Percentiles rank a stretch among this genome's conserved stretches.
These are phyloP conservation scores for Cryphonectria carpinicola DNA, from an alignment of 2,329 filamentous ascomycete genomes.

Conservation along the genomic window DNA sequence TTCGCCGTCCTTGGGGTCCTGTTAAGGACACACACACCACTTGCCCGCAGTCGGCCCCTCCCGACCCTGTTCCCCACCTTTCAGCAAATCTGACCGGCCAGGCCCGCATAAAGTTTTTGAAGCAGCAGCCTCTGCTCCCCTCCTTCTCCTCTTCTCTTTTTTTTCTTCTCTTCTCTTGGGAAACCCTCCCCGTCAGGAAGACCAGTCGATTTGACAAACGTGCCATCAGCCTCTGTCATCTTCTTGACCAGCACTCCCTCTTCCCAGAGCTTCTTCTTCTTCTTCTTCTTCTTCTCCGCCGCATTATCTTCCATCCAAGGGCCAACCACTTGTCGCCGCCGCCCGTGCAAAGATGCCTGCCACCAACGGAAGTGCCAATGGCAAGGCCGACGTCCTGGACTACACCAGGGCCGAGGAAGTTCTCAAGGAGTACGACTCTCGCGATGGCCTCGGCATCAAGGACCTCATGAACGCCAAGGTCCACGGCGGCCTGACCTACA, in stretches of 20 bases:
- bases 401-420: constrained; percentile 76
- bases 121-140: constrained; percentile 7
- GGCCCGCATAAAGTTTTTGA: constrained; percentile 22
- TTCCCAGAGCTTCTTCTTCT: background rate
- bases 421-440: constrained; percentile 77
- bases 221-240: constrained; percentile 18
- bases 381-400: constrained; percentile 68
- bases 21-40: background rate
- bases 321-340: constrained; percentile 33
- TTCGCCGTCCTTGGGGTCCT: background rate
- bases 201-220: constrained; percentile 25
- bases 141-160: constrained; percentile 12
- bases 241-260: constrained; percentile 24
- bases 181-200: constrained; percentile 30
- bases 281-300: background rate
- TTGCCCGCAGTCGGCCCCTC: background rate
- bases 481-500: constrained; percentile 95
- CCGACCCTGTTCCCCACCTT: constrained; percentile 13
- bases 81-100: background rate
- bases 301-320: background rate
- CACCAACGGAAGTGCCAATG: constrained; percentile 65
- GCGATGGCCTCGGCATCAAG: constrained; percentile 85
- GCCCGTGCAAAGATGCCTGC: constrained; percentile 64
- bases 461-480: constrained; percentile 88
- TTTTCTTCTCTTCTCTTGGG: constrained; percentile 27